Conservation (phyloP, 352 stramenopile genomes). For the Phytophthora brassicae region DNA sequence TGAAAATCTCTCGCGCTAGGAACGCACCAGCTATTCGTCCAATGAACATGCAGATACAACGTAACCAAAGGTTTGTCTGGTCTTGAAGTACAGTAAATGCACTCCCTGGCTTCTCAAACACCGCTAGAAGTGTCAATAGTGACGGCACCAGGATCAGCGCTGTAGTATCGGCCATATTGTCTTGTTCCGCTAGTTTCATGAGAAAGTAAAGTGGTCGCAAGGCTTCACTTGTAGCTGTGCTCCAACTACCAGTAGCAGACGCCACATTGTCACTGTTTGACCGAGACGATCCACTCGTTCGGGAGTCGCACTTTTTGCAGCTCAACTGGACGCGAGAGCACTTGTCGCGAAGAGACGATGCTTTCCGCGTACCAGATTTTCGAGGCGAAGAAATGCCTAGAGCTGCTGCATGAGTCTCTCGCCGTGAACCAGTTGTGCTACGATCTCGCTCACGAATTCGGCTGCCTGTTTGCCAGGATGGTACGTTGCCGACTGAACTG, state of each 20-base stretch:
- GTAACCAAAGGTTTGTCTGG: slow-evolving; percentile 81
- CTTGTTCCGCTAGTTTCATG: slow-evolving; percentile 87
- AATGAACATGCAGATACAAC: slow-evolving; percentile 85
- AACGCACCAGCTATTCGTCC: slow-evolving; percentile 70
- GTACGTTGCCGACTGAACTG: slow-evolving; percentile 14
- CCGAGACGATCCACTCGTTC: slow-evolving; percentile 12
- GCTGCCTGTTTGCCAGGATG: slow-evolving; percentile 29
- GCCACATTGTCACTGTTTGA: slow-evolving; percentile 7
- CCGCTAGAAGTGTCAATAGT: slow-evolving; percentile 69
- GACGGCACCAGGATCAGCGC: slow-evolving; percentile 85
- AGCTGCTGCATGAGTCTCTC: slow-evolving; percentile 20
- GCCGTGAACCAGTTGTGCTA: slow-evolving; percentile 10
- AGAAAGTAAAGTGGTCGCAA: slow-evolving; percentile 81
- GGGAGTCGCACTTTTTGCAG: slow-evolving; percentile 27
- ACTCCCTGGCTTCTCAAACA: slow-evolving; percentile 73
- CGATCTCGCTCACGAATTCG: slow-evolving; percentile 36
- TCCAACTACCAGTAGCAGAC: slow-evolving; percentile 1
- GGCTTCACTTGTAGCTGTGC: slow-evolving; percentile 33
- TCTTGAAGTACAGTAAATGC: slow-evolving; percentile 64
- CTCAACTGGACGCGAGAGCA: slow-evolving; percentile 32
- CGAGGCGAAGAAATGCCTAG: slow-evolving; percentile 21
- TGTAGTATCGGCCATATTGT: slow-evolving; percentile 89
- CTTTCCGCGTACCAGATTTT: slow-evolving; percentile 13
- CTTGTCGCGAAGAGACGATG: slow-evolving; percentile 24
- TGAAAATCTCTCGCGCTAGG: slow-evolving; percentile 84